phyloP scores from a whole-genome alignment of 1,284 basidiomycete species.

The Lignosus rhinocerotis region DNA sequence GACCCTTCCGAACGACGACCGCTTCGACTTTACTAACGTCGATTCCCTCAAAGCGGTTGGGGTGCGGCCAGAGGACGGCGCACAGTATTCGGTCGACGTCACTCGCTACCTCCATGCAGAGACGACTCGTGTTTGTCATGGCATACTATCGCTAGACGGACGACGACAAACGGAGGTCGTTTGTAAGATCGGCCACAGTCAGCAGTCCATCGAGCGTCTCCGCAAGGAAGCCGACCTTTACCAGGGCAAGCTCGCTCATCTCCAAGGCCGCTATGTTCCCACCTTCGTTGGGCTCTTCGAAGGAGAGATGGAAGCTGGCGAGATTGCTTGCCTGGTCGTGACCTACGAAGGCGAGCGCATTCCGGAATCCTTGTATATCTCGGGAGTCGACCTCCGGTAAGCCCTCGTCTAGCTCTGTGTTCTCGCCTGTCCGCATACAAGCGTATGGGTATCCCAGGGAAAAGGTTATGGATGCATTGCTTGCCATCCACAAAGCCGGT shows the following conservation, averaged over 20 bases:
- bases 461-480: conserved; percentile 6
- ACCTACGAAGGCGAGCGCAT: conserved; percentile 6
- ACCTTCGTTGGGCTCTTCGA: conserved; percentile 10
- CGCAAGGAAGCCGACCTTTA: conserved; percentile 9
- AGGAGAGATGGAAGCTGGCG: conserved; percentile 4
- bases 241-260: not conserved
- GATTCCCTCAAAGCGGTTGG: conserved; percentile 6
- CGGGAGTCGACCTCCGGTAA: conserved; percentile 11
- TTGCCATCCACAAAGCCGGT: conserved; percentile 8
- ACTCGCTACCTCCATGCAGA: conserved; percentile 3
- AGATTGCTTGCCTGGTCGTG: conserved; percentile 7
- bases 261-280: conserved; percentile 10
- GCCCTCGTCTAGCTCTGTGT: not conserved
- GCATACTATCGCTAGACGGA: conserved; percentile 7
- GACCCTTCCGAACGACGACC: not conserved
- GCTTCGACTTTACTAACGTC: conserved; percentile 5
- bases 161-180: conserved; percentile 5
- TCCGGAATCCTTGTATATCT: conserved; percentile 6
- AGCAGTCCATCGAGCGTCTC: not conserved
- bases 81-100: conserved; percentile 8
- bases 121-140: not conserved
- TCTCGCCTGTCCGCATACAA: not conserved
- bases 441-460: conserved; percentile 1
- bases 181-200: conserved; percentile 8
- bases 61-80: not conserved